phyloP scores from a whole-genome alignment of 306 rosid genomes.

The Malus fusca region DNA sequence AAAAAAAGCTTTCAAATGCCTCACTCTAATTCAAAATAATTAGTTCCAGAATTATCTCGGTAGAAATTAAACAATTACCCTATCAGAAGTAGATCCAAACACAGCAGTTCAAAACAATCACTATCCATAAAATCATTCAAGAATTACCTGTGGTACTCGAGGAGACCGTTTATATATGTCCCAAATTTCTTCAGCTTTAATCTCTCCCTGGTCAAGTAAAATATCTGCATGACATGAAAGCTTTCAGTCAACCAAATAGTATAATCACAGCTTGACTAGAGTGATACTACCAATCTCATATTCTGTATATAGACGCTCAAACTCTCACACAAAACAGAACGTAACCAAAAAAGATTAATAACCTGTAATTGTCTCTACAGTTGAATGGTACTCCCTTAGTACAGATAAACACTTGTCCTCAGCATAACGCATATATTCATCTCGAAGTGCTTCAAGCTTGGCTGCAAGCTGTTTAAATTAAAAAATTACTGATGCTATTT shows the following conservation, averaged over 20 bases:
- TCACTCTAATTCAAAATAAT: not conserved
- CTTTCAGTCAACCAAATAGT: not conserved
- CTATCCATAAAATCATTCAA: not conserved
- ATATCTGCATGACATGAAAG: slow-evolving; percentile 54
- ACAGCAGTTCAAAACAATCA: slow-evolving; percentile 1
- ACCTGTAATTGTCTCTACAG: slow-evolving; percentile 96
- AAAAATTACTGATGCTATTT: not conserved
- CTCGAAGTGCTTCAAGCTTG: slow-evolving; percentile 88
- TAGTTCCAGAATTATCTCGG: not conserved
- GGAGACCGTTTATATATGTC: slow-evolving; percentile 57
- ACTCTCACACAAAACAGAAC: not conserved
- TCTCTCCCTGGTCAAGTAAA: slow-evolving; percentile 77
- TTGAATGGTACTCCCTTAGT: slow-evolving; percentile 64
- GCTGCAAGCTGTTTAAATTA: slow-evolving; percentile 64
- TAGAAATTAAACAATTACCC: not conserved
- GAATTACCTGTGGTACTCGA: slow-evolving; percentile 62
- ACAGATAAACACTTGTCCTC: slow-evolving; percentile 68
- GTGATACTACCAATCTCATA: too few species aligned
- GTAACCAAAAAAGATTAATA: slow-evolving; percentile 15
- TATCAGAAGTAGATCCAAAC: not conserved
- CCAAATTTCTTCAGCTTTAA: slow-evolving; percentile 81
- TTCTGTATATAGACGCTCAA: not conserved
- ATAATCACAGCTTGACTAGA: not conserved
- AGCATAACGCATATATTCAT: slow-evolving; percentile 90
- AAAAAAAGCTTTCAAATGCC: not conserved